Evolutionary conservation across 345 rosid species (phyloP).

Genomic region (Ceriops decandra): DNA sequence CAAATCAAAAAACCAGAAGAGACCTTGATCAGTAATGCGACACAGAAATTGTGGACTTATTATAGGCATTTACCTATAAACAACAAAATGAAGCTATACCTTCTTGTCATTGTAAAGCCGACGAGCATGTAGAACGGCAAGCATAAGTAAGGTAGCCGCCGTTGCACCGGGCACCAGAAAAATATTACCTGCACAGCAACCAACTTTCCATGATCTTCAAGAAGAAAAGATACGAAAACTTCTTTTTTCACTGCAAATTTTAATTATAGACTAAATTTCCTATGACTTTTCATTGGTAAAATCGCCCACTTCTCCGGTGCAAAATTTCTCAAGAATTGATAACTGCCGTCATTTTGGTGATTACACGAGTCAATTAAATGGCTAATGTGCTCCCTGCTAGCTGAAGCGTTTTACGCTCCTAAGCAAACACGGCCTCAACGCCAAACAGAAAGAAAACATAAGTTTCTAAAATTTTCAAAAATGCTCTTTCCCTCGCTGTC

Average conservation of each 20-base stretch:
- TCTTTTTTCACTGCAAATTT: too few relatives aligned
- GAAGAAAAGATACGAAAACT: not conserved
- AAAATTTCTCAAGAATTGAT: too few relatives aligned
- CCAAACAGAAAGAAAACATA: not conserved
- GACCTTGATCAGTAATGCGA: not conserved
- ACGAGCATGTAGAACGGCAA: constrained; percentile 92
- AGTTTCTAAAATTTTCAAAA: not conserved
- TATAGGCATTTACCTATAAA: not conserved
- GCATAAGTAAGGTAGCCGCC: constrained; percentile 86
- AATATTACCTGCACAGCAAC: constrained; percentile 46
- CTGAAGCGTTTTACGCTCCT: too few relatives aligned
- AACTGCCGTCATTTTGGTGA: too few relatives aligned
- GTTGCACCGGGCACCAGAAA: constrained; percentile 89
- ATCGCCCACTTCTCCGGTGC: too few relatives aligned
- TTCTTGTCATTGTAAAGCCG: constrained; percentile 85
- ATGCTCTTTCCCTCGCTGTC: not conserved
- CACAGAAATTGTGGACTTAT: not conserved
- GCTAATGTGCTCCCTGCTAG: too few relatives aligned
- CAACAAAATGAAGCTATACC: constrained; percentile 28
- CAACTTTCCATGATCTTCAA: constrained; percentile 4
- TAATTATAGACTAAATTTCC: not conserved
- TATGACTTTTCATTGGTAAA: too few relatives aligned
- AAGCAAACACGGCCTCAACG: not conserved
- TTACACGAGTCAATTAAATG: too few relatives aligned
- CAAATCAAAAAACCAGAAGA: too few relatives aligned